Conservation (phyloP, 1,284 basidiomycete genomes). For the Bjerkandera adusta region DNA sequence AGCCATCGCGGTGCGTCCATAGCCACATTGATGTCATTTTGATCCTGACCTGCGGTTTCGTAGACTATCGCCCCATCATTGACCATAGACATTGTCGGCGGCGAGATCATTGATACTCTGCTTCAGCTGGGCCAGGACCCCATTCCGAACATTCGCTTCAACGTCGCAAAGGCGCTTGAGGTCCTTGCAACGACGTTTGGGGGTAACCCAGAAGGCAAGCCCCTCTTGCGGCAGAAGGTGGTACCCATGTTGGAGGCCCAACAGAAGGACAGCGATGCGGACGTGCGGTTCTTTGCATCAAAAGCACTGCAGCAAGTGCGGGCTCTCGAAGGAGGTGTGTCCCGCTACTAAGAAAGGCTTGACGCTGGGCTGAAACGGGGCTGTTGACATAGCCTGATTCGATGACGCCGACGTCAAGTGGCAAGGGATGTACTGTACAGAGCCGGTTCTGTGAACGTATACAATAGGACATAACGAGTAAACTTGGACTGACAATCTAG, state of each 20-base stretch:
- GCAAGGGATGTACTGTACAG: no score
- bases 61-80: constrained; percentile 96
- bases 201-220: constrained; percentile 66
- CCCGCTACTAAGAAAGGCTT: no score
- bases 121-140: constrained; percentile 86
- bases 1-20: constrained; percentile 83
- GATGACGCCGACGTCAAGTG: no score
- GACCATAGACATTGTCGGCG: constrained; percentile 80
- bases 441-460: no score
- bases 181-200: constrained; percentile 77
- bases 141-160: constrained; percentile 99
- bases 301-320: constrained; percentile 65
- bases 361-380: no score
- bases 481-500: no score
- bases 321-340: constrained; percentile 22
- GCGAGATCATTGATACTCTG: constrained; percentile 86
- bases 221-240: constrained; percentile 74
- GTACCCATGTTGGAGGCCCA: constrained; percentile 84
- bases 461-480: no score
- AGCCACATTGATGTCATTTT: constrained; percentile 9
- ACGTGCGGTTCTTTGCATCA: constrained; percentile 87
- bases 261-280: constrained; percentile 90
- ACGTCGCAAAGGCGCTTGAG: constrained; percentile 94
- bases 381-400: no score
- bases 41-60: constrained; percentile 14